Conservation (phyloP, 2,329 filamentous ascomycete genomes). For the Neurospora crassa region DNA sequence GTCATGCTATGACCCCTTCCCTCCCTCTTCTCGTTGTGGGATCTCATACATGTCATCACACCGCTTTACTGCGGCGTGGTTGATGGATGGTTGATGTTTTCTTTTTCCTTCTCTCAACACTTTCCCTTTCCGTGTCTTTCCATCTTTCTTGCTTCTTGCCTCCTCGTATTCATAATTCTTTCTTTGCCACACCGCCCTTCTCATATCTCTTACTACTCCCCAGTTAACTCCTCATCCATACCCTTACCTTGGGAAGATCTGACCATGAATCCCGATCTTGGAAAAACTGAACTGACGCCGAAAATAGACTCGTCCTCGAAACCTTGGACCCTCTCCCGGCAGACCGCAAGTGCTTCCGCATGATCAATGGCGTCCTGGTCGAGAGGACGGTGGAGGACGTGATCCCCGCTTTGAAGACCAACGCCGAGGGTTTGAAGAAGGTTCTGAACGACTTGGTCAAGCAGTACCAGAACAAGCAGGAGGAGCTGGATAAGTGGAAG, state of each 20-base stretch:
- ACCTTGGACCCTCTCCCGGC: constrained; percentile 73
- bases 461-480: constrained; percentile 91
- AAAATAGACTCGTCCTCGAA: constrained; percentile 76
- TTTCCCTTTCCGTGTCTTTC: background rate
- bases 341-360: constrained; percentile 94
- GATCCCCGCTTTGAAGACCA: constrained; percentile 81
- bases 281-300: background rate
- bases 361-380: constrained; percentile 94
- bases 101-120: background rate
- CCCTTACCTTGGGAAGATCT: background rate
- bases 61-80: background rate
- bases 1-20: background rate
- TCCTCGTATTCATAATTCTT: background rate
- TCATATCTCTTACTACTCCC: too few relatives aligned
- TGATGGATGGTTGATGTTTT: background rate
- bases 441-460: constrained; percentile 91
- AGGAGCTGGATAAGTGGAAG: constrained; percentile 98
- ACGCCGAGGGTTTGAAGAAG: constrained; percentile 87
- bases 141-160: background rate
- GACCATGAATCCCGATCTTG: background rate
- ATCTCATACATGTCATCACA: background rate
- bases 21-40: background rate
- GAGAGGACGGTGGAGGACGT: constrained; percentile 93
- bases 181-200: background rate
- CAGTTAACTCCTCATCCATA: background rate